Conservation (phyloP, 805 yeast species). For the Kluyveromyces aestuarii region DNA sequence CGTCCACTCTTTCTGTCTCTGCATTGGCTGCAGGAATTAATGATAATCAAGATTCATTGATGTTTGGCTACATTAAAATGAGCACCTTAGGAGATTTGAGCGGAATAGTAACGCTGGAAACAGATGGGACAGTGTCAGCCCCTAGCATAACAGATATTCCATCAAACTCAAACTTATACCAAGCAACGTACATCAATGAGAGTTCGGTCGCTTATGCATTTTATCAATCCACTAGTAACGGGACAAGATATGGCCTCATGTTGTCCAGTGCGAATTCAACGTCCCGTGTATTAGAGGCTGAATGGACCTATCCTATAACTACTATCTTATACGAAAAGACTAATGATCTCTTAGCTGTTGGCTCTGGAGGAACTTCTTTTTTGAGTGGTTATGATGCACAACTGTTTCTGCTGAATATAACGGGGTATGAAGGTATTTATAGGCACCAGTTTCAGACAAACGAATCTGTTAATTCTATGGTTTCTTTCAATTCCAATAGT, state of each 20-base stretch:
- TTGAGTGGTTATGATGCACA: conserved; percentile 4
- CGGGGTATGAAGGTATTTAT: conserved; percentile 38
- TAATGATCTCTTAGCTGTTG: conserved; percentile 17
- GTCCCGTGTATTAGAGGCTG: conserved; percentile 3
- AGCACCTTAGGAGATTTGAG: conserved; percentile 13
- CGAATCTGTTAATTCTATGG: conserved; percentile 34
- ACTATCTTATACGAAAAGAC: conserved; percentile 20
- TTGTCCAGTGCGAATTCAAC: not conserved
- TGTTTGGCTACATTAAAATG: conserved; percentile 23
- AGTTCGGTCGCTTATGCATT: conserved; percentile 54
- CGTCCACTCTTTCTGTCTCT: conserved; percentile 18
- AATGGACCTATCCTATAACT: conserved; percentile 15
- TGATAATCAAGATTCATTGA: conserved; percentile 24
- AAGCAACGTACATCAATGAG: conserved; percentile 32
- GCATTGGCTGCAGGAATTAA: conserved; percentile 23
- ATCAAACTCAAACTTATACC: conserved; percentile 1
- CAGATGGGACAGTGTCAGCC: conserved; percentile 7
- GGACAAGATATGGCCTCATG: conserved; percentile 5
- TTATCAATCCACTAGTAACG: not conserved
- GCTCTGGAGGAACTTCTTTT: conserved; percentile 6
- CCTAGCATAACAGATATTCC: conserved; percentile 8
- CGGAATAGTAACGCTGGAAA: conserved; percentile 7
- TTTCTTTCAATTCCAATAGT: conserved; percentile 32
- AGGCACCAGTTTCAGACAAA: conserved; percentile 29
- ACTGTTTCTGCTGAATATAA: conserved; percentile 26